A percentile compares a stretch with the other conserved stretches of the same genome.
These are phyloP conservation scores for Penicillium sp. DNA, from an alignment of 2,329 filamentous ascomycete species.

Conservation along the genomic window DNA sequence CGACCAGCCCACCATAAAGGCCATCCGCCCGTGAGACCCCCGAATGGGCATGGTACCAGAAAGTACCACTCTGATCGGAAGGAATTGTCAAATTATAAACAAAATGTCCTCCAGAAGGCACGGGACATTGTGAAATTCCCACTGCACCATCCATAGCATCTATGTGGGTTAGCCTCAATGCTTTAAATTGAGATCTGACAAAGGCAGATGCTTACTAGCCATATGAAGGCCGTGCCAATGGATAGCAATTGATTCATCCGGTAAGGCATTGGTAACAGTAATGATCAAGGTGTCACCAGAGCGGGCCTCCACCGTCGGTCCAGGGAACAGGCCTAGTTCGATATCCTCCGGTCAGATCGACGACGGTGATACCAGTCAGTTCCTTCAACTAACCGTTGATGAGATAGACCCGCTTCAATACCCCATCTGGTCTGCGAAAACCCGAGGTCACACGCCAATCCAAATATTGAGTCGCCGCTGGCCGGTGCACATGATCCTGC, in stretches of 20 bases:
- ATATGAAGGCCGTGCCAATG: slow-evolving; percentile 53
- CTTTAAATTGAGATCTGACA: neutral
- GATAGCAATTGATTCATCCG: slow-evolving; percentile 43
- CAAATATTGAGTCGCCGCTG: slow-evolving; percentile 34
- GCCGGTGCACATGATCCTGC: slow-evolving; percentile 43
- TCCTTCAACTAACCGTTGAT: slow-evolving; percentile 47
- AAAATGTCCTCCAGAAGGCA: slow-evolving; percentile 57
- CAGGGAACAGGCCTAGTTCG: slow-evolving; percentile 45
- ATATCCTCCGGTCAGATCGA: slow-evolving; percentile 4
- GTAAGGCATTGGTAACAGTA: slow-evolving; percentile 44
- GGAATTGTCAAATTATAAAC: slow-evolving; percentile 45
- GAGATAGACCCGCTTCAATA: slow-evolving; percentile 51
- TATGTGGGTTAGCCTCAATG: slow-evolving; percentile 10
- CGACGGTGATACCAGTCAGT: neutral
- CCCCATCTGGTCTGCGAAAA: slow-evolving; percentile 50
- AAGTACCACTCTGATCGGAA: slow-evolving; percentile 45
- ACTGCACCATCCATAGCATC: slow-evolving; percentile 66
- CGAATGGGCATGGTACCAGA: slow-evolving; percentile 53
- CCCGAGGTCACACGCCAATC: slow-evolving; percentile 46
- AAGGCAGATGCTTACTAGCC: slow-evolving; percentile 28
- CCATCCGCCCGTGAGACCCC: slow-evolving; percentile 48
- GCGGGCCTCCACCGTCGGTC: slow-evolving; percentile 51
- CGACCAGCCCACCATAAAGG: slow-evolving; percentile 49
- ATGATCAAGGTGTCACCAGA: slow-evolving; percentile 49
- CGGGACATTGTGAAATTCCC: slow-evolving; percentile 66